Evolutionary conservation across 108 stramenopile genomes (phyloP), one percentile per base, ranked within the genome.

Genomic region (Cyclotella cryptica): DNA sequence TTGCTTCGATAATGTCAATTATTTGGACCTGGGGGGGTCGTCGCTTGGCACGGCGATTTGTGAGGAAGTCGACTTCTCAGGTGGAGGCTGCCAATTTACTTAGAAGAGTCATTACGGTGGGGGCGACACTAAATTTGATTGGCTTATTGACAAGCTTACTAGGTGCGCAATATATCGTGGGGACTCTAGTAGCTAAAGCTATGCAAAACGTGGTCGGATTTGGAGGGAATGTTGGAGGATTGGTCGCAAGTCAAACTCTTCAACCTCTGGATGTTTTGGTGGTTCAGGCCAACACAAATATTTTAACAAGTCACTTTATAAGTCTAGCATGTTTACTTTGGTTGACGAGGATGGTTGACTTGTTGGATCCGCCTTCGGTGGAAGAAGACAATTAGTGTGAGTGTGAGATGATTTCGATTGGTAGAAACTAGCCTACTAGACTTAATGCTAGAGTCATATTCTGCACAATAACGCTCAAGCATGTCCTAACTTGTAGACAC

Each of bases 271-370:
- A 97, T 73, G 88, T 97, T 12, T 80, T 97, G 63, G 86, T 97
- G 28, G 93, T 97, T 10, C 97, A 98, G 81, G 97, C 95, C 46
- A 98, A 96, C 87, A 96, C 96, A 29, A 98, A 98, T 78, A 88
- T 93, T 26, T 77, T 98, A 46, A 81, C 92, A 29, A 92, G 91
- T 74, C 97, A 98, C 74, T 95, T 96, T 87, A 71, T 87, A 39
- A 93, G 93, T 63, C 73, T 96, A 65, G 86, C 83, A 44, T 87
- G 84, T 45, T 78, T 87, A 22, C 70, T 97, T 55, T 94, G 84
- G 80, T 71, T 92, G 74, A 83, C 84, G 13, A 77, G 85, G 41
- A 80, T 76, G 49, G 64, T 95, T 18, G 85, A 81, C 42, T 67
- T 80, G 52, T 74, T 95, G 65, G 89, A 94, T 79, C 89, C 89